Conservation (phyloP, 2,329 filamentous ascomycete genomes). For the Verticillium isaacii region DNA sequence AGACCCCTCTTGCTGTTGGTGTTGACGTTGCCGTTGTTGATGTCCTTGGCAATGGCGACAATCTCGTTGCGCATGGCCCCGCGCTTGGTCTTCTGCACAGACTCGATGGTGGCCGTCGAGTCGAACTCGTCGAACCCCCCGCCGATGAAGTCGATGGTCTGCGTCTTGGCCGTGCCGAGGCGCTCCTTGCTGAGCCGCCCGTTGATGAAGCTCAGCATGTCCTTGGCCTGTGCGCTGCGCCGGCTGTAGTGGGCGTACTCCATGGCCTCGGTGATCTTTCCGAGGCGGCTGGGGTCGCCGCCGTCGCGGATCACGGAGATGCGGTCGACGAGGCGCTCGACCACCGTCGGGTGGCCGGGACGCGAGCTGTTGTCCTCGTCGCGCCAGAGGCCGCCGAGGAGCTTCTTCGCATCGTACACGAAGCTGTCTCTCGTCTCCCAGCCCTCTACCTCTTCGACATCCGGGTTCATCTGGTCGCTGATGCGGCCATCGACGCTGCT, state of each 20-base stretch:
- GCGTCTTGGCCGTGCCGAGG: background rate
- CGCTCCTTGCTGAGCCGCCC: background rate
- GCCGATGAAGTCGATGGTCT: background rate
- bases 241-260: background rate
- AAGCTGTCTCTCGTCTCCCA: background rate
- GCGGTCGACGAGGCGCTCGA: background rate
- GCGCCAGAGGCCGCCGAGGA: background rate
- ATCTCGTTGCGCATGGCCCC: slow-evolving; percentile 1
- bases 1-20: background rate
- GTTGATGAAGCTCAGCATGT: background rate
- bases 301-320: background rate
- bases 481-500: background rate
- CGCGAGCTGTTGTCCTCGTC: background rate
- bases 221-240: background rate
- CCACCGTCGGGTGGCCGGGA: background rate
- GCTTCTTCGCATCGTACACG: background rate
- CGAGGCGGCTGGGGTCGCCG: background rate
- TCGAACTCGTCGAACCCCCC: slow-evolving; percentile 2
- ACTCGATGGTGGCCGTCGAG: background rate
- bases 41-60: background rate
- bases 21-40: background rate
- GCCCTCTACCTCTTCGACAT: background rate
- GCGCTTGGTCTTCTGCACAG: background rate
- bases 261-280: background rate
- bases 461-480: background rate